These are phyloP conservation scores for Linnemannia elongata DNA, from an alignment of 192 early-diverging fungal genomes.

Conservation along the genomic window DNA sequence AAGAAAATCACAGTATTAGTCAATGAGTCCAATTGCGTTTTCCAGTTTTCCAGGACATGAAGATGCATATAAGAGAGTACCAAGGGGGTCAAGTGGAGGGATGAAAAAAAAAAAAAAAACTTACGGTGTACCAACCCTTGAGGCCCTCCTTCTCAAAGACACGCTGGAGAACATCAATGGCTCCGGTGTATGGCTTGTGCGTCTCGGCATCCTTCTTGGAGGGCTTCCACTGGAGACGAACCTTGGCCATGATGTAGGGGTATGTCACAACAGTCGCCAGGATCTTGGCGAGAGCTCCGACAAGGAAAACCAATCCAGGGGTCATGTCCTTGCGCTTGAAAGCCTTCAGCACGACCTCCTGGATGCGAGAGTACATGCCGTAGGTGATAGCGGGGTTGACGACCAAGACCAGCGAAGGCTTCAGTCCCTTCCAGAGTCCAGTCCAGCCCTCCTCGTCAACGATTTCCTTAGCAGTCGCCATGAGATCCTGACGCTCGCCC, in stretches of 20 bases:
- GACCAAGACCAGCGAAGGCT: slow-evolving; percentile 92
- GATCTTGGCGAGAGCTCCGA: slow-evolving; percentile 95
- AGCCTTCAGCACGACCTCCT: slow-evolving; percentile 69
- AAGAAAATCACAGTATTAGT: slow-evolving; percentile 1
- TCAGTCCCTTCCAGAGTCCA: slow-evolving; percentile 93
- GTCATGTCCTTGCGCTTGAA: slow-evolving; percentile 67
- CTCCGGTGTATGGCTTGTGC: slow-evolving; percentile 78
- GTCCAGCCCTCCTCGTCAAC: slow-evolving; percentile 81
- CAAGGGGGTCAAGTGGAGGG: background rate
- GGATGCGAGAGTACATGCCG: slow-evolving; percentile 91
- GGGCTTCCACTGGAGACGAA: slow-evolving; percentile 93
- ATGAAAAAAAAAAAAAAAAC: slow-evolving; percentile 7
- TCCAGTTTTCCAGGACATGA: background rate
- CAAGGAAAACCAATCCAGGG: slow-evolving; percentile 89
- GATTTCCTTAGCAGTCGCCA: slow-evolving; percentile 77
- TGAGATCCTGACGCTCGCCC: slow-evolving; percentile 74
- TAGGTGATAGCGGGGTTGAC: slow-evolving; percentile 98
- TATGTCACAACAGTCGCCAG: slow-evolving; percentile 89
- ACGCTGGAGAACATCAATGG: slow-evolving; percentile 88
- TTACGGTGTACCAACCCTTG: slow-evolving; percentile 94
- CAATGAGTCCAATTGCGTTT: background rate
- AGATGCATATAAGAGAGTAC: slow-evolving; percentile 4
- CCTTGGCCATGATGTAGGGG: slow-evolving; percentile 99
- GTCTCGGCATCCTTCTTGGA: slow-evolving; percentile 66
- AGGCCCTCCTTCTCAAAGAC: slow-evolving; percentile 86